Percentiles rank a stretch among this genome's conserved stretches.
These are phyloP conservation scores for Meyerozyma sp. DNA, from an alignment of 1,139 yeast species.

Conservation along the genomic window DNA sequence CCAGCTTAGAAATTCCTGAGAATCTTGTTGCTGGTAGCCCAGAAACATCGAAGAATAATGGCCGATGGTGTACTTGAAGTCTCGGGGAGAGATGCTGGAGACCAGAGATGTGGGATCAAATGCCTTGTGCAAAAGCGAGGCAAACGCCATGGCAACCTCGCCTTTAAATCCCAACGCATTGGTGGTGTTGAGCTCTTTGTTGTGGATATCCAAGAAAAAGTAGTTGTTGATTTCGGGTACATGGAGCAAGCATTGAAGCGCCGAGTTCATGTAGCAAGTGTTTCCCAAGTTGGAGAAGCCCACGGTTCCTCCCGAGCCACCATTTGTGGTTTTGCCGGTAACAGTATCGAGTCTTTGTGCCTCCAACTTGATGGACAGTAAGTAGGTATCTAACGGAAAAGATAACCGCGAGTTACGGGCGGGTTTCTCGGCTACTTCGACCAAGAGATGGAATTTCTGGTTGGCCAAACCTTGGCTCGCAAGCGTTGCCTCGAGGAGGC, in stretches of 20 bases:
- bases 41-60: slow-evolving; percentile 75
- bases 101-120: slow-evolving; percentile 33
- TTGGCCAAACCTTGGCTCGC: slow-evolving; percentile 27
- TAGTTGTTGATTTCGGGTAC: slow-evolving; percentile 79
- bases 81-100: slow-evolving; percentile 51
- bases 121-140: slow-evolving; percentile 53
- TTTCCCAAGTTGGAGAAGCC: slow-evolving; percentile 87
- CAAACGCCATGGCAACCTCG: slow-evolving; percentile 72
- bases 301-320: slow-evolving; percentile 28
- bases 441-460: slow-evolving; percentile 25
- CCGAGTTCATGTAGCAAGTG: slow-evolving; percentile 96
- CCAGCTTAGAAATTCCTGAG: slow-evolving; percentile 91
- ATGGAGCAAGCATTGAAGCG: slow-evolving; percentile 84
- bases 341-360: slow-evolving; percentile 10
- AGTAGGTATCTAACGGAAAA: slow-evolving; percentile 27
- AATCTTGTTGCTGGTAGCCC: slow-evolving; percentile 90
- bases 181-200: slow-evolving; percentile 60
- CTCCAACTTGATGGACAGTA: slow-evolving; percentile 14
- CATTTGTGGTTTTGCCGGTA: background rate
- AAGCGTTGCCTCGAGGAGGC: slow-evolving; percentile 19
- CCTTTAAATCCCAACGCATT: slow-evolving; percentile 90
- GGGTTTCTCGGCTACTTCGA: slow-evolving; percentile 16
- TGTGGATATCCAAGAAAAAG: slow-evolving; percentile 59
- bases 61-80: slow-evolving; percentile 77
- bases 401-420: slow-evolving; percentile 16